Evolutionary conservation across 805 yeast species (phyloP).

Genomic region (Candida ficus): DNA sequence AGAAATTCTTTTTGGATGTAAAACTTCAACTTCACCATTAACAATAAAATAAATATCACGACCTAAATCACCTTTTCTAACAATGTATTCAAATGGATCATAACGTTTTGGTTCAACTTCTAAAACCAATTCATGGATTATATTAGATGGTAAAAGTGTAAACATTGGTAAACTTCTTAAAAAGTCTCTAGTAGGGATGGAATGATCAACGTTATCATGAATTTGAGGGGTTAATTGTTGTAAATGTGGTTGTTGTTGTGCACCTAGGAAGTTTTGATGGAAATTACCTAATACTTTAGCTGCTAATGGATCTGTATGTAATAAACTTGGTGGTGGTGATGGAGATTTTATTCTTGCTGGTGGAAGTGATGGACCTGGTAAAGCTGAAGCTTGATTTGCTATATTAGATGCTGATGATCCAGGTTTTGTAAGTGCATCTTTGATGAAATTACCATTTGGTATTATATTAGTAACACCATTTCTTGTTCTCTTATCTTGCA

Average conservation of each 20-base stretch:
- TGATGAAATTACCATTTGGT: slow-evolving; percentile 11
- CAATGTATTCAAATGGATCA: slow-evolving; percentile 54
- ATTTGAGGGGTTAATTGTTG: slow-evolving; percentile 17
- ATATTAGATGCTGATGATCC: slow-evolving; percentile 25
- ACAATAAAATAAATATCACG: slow-evolving; percentile 64
- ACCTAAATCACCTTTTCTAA: slow-evolving; percentile 54
- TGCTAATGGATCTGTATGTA: background rate
- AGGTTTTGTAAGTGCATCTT: slow-evolving; percentile 1
- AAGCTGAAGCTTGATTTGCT: slow-evolving; percentile 28
- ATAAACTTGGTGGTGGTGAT: slow-evolving; percentile 6
- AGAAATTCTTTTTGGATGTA: slow-evolving; percentile 34
- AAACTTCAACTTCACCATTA: slow-evolving; percentile 66
- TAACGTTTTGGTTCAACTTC: slow-evolving; percentile 52
- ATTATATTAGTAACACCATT: slow-evolving; percentile 32
- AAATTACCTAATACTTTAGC: background rate
- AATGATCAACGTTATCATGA: slow-evolving; percentile 43
- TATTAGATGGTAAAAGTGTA: slow-evolving; percentile 48
- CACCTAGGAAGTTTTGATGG: background rate
- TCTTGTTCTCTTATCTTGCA: slow-evolving; percentile 58
- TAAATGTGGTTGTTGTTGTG: background rate
- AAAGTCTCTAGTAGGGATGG: slow-evolving; percentile 53
- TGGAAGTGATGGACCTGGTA: slow-evolving; percentile 38
- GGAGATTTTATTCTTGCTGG: slow-evolving; percentile 21
- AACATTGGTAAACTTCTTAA: slow-evolving; percentile 56
- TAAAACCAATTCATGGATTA: slow-evolving; percentile 60